Evolutionary conservation across 2,329 filamentous ascomycete species (phyloP).

Genomic region (Talaromyces sp.): DNA sequence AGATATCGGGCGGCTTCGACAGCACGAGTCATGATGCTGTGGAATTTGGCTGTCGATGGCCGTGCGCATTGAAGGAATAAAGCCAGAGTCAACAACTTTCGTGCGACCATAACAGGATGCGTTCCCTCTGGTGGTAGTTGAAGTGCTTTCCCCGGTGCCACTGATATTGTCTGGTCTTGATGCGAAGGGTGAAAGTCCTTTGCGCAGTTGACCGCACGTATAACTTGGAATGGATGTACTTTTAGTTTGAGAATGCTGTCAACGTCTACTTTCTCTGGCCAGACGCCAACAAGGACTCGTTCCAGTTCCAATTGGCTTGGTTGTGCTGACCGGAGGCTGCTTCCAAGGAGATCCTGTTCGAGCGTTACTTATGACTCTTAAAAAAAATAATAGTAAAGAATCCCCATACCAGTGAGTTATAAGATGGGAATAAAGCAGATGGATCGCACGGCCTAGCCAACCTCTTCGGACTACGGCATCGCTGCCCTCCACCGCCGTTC

Average conservation of each 20-base stretch:
- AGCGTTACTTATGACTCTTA: background rate
- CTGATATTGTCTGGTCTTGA: background rate
- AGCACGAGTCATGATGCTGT: constrained; percentile 23
- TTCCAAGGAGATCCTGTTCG: background rate
- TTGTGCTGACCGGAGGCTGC: background rate
- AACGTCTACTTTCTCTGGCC: background rate
- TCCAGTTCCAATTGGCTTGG: background rate
- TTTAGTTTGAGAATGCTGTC: background rate
- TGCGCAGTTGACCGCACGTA: background rate
- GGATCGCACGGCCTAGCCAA: background rate
- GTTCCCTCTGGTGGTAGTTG: constrained; percentile 12
- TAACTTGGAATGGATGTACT: background rate
- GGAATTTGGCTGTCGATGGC: constrained; percentile 18
- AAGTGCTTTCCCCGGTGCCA: constrained; percentile 7
- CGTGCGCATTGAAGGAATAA: constrained; percentile 45
- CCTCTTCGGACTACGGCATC: background rate
- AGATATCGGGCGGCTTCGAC: constrained; percentile 22
- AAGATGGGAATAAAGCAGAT: background rate
- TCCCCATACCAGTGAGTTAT: background rate
- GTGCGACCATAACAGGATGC: constrained; percentile 47
- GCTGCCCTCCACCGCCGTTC: background rate
- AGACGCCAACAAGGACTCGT: background rate
- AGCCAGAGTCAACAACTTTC: constrained; percentile 43
- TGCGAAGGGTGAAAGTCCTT: background rate
- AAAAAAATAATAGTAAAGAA: background rate